Conservation (phyloP, 169 alveolate species). For the Theileria sp. region DNA sequence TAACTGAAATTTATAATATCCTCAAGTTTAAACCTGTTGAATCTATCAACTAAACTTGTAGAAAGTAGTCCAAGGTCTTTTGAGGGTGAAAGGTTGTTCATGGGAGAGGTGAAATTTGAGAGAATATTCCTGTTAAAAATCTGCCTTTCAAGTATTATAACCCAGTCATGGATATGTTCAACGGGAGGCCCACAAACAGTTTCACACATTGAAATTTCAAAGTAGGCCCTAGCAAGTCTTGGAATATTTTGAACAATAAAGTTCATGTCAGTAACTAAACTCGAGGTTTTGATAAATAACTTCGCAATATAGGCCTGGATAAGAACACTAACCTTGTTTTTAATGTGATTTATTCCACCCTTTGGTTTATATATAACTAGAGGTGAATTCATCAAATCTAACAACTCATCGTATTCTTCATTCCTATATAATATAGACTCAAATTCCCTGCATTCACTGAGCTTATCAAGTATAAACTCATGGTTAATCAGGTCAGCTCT, state of each 20-base stretch:
- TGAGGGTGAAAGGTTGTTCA: slow-evolving; percentile 70
- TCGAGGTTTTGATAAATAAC: slow-evolving; percentile 79
- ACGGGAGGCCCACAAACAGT: slow-evolving; percentile 73
- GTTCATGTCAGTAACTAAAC: slow-evolving; percentile 89
- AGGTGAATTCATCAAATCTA: slow-evolving; percentile 24
- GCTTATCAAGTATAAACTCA: slow-evolving; percentile 43
- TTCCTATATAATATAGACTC: slow-evolving; percentile 49
- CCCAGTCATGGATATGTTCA: slow-evolving; percentile 77
- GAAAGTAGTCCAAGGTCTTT: slow-evolving; percentile 56
- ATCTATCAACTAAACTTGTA: slow-evolving; percentile 32
- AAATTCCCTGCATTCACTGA: slow-evolving; percentile 62
- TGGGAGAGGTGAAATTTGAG: slow-evolving; percentile 82
- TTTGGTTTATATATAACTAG: slow-evolving; percentile 36
- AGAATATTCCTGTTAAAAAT: slow-evolving; percentile 73
- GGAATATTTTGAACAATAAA: slow-evolving; percentile 90
- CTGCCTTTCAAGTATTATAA: slow-evolving; percentile 79
- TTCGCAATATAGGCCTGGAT: slow-evolving; percentile 86
- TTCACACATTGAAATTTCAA: slow-evolving; percentile 85
- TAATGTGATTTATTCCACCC: slow-evolving; percentile 60
- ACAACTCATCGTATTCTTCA: slow-evolving; percentile 59
- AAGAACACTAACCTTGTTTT: slow-evolving; percentile 72
- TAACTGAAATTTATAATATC: slow-evolving; percentile 47
- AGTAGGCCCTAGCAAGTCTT: slow-evolving; percentile 90
- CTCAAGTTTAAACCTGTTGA: slow-evolving; percentile 61
- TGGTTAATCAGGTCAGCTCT: slow-evolving; percentile 19